Base-by-base conservation (phyloP, 441 rosid genomes). In the Pelargonium australe region DNA sequence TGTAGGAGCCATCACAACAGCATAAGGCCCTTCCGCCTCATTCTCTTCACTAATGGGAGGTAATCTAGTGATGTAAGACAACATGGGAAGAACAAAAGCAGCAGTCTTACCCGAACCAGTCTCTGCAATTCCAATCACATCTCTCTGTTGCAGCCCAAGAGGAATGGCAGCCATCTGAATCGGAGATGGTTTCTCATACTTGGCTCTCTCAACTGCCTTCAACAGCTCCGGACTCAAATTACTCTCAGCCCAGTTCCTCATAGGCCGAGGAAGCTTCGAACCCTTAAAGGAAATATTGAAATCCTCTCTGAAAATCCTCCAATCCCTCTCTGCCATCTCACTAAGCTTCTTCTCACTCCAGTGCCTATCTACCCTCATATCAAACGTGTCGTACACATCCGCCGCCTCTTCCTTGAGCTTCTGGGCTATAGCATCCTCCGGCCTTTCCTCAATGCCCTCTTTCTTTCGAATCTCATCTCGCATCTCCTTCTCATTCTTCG, bases 101-200 rank as follows among this genome's bases (percentile, higher is more conserved):
- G 90, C 89, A 68, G 98, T 94, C 85, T 94, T 91, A 76, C 97
- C 98, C 13, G 95, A 88, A 67, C 97, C 96, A 17, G 94, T 94
- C 85, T 89, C 97, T 0, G 96, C 98, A 72, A 94, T 85, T 13
- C 97, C 97, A 19, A 94, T 94, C 34, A 91, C 97, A 78, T 91
- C 97, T 0, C 98, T 83, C 80, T 94, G 98, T 68, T 87, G 97
- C 73, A 94, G 60, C 20, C 98, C 97, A 6, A 94, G 80, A 0
- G 96, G 96, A 71, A 91, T 94, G 0, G 95, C 94, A 0, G 95
- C 98, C 95, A 87, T 91, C 71, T 89, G 97, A 74, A 94, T 91
- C 0, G 96, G 94, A 5, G 95, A 91, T 1, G 95, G 95, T 9
- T 81, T 84, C 87, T 89, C 86, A 71, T 94, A 94, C 7, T 90